phyloP scores from a whole-genome alignment of 805 yeast genomes.

The Sugiyamaella americana region DNA sequence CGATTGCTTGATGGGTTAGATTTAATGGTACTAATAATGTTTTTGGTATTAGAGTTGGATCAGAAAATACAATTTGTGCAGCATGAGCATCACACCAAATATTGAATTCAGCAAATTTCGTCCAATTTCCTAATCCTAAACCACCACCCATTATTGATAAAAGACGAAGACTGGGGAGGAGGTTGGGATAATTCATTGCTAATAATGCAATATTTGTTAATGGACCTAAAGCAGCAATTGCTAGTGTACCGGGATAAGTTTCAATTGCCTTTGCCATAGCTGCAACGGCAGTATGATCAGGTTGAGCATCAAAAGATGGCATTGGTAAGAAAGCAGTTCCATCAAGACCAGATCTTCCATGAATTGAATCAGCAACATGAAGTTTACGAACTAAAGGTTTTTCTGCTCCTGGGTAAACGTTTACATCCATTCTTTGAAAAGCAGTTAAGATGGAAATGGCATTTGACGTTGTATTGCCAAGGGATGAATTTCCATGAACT shows the following conservation, averaged over 20 bases:
- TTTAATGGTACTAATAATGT: conserved; percentile 59
- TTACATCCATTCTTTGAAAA: conserved; percentile 41
- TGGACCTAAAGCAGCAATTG: conserved; percentile 71
- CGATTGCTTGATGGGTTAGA: conserved; percentile 60
- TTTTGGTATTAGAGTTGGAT: conserved; percentile 42
- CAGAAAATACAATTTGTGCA: conserved; percentile 50
- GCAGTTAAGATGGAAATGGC: conserved; percentile 63
- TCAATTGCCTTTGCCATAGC: conserved; percentile 42
- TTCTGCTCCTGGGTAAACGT: conserved; percentile 62
- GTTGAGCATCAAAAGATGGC: conserved; percentile 34
- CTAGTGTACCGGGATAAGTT: conserved; percentile 42
- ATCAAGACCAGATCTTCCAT: conserved; percentile 71
- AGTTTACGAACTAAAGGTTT: conserved; percentile 50
- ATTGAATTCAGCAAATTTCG: conserved; percentile 66
- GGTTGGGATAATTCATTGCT: conserved; percentile 48
- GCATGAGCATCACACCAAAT: conserved; percentile 72
- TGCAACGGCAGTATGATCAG: conserved; percentile 35
- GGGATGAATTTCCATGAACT: conserved; percentile 65
- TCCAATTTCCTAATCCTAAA: conserved; percentile 40
- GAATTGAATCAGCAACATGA: conserved; percentile 54
- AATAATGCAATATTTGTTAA: conserved; percentile 64
- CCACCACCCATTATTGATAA: conserved; percentile 78
- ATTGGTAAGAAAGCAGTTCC: conserved; percentile 59
- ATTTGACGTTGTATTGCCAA: conserved; percentile 60
- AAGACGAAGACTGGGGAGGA: conserved; percentile 42